Base-by-base conservation (phyloP, 2,329 filamentous ascomycete species). In the Penicillium expansum region DNA sequence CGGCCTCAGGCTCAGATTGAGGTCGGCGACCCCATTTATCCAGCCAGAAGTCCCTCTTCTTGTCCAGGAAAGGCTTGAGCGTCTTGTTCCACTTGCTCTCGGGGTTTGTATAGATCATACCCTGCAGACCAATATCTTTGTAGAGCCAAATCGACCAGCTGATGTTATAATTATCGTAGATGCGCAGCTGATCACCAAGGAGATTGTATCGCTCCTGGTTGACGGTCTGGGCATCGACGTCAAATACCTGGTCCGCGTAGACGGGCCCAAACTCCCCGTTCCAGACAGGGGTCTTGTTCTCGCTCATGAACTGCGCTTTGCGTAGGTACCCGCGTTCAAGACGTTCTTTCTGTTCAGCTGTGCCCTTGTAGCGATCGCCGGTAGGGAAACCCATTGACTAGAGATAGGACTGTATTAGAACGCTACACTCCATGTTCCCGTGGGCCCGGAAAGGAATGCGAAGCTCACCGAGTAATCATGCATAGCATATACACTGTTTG, bases 101-200 rank as follows among this genome's bases (percentile, higher is more conserved):
- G 0, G 79, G 77, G 33, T 74, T 72, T 0, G 79, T 72, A 58
- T 82, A 79, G 0, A 82, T 72, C 81, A 85, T 83, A 6, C 82
- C 82, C 67, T 84, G 81, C 43, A 81, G 76, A 0, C 82, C 81
- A 38, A 84, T 79, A 56, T 85, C 82, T 66, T 84, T 85, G 69
- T 83, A 84, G 0, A 82, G 69, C 82, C 82, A 85, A 64, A 87
- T 87, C 14, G 74, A 80, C 85, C 84, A 87, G 52, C 77, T 74
- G 35, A 82, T 81, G 48, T 77, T 69, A 56, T 80, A 69, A 67
- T 79, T 77, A 51, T 80, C 77, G 65, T 85, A 85, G 41, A 84
- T 79, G 11, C 70, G 68, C 30, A 84, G 68, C 63, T 82, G 80
- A 16, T 77, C 74, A 13, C 76, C 75, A 4, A 82, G 72, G 33